Evolutionary conservation across 2,329 filamentous ascomycete genomes (phyloP), one percentile per base, ranked within the genome.

Genomic region (Epichloe elymi): DNA sequence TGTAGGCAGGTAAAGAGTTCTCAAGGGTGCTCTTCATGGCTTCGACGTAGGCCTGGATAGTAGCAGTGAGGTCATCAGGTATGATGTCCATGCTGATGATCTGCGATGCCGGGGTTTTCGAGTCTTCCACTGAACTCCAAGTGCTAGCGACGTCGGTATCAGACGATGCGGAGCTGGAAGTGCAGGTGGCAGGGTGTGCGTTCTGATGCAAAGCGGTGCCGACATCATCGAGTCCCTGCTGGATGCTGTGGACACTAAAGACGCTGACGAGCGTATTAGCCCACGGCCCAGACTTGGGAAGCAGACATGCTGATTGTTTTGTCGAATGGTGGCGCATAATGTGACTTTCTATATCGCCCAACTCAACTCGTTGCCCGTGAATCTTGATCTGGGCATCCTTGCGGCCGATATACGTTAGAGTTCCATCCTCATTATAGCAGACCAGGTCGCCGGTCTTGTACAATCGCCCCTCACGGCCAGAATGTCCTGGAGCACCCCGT

Each of bases 371-470:
- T 51, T 71, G 78, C 44, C 79, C 79, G 26, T 70, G 67, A 11
- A 79, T 60, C 58, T 80, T 80, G 35, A 79, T 66, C 59, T 79
- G 75, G 0, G 67, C 67, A 56, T 79, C 76, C 55, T 74, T 74
- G 38, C 76, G 66, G 44, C 74, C 74, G 49, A 74, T 56, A 51
- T 67, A 72, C 0, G 63, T 51, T 11, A 73, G 57, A 36, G 52
- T 56, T 6, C 67, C 66, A 51, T 72, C 61, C 3, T 54, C 48
- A 33, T 62, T 51, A 23, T 66, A 64, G 26, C 54, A 53, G 7
- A 59, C 65, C 20, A 68, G 55, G 51, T 69, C 66, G 12, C 66
- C 66, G 1, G 66, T 68, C 45, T 61, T 61, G 53, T 67, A 68
- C 5, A 69, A 49, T 37, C 52, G 47, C 7, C 54, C 54, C 2